These are phyloP conservation scores for Massarina eburnea DNA, from an alignment of 2,329 filamentous ascomycete species.

Conservation along the genomic window DNA sequence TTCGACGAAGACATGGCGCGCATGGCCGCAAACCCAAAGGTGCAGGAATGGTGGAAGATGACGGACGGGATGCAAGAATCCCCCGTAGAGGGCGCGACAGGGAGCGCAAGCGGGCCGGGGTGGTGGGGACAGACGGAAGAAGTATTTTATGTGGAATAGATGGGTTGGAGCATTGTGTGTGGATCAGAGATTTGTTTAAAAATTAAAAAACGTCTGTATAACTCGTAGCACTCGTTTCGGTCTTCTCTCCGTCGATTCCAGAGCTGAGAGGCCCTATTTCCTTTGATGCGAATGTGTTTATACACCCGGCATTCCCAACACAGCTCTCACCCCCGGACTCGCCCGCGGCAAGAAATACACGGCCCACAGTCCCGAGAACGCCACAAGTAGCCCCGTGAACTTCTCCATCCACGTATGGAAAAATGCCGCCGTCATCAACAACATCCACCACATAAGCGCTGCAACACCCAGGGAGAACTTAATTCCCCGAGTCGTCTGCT, in stretches of 20 bases:
- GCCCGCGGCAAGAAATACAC: conserved; percentile 54
- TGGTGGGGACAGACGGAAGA: conserved; percentile 73
- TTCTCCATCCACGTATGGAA: conserved; percentile 99
- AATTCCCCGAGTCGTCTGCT: conserved; percentile 52
- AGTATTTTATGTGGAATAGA: conserved; percentile 60
- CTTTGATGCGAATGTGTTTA: conserved; percentile 13
- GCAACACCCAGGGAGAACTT: conserved; percentile 61
- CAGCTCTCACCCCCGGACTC: conserved; percentile 44
- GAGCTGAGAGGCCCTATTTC: not conserved
- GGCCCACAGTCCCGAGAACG: conserved; percentile 47
- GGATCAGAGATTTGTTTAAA: conserved; percentile 14
- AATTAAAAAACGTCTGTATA: not conserved
- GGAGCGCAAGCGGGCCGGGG: conserved; percentile 35
- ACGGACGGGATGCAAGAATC: conserved; percentile 72
- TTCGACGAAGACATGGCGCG: conserved; percentile 74
- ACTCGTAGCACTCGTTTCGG: not conserved
- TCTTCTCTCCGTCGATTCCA: not conserved
- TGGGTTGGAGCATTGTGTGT: conserved; percentile 1
- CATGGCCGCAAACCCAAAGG: conserved; percentile 72
- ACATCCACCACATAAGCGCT: conserved; percentile 84
- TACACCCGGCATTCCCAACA: conserved; percentile 52
- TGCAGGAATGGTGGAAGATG: conserved; percentile 79
- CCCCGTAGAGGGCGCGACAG: conserved; percentile 54
- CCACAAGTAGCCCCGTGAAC: conserved; percentile 56
- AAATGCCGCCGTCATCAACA: conserved; percentile 97